Conservation (phyloP, 2,329 filamentous ascomycete species). For the Aspergillus flavus region DNA sequence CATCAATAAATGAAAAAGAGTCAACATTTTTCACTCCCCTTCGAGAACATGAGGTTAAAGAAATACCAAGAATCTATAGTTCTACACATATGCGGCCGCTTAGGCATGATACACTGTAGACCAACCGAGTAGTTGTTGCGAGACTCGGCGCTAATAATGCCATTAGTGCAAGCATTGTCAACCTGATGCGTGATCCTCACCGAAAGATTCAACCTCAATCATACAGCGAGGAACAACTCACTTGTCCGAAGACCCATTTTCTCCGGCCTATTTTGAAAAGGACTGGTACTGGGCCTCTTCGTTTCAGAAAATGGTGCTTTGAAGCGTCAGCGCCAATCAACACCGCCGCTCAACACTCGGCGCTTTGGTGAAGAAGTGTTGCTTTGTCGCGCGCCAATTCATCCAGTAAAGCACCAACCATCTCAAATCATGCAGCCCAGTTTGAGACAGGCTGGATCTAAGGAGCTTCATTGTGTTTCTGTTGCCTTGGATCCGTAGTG, state of each 20-base stretch:
- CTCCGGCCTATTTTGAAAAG: background rate
- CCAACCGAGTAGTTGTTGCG: no score
- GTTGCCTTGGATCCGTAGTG: background rate
- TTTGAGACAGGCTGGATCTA: background rate
- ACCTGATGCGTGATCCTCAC: no score
- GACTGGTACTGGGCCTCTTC: background rate
- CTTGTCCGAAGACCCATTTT: background rate
- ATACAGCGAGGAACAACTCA: background rate
- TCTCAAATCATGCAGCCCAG: background rate
- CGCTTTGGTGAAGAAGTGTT: background rate
- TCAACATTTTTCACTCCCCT: no score
- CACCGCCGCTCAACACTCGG: background rate
- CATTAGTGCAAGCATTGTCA: no score
- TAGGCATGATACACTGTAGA: no score
- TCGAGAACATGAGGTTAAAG: no score
- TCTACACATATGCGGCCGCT: no score
- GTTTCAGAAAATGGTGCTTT: constrained; percentile 13
- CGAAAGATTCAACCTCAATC: background rate
- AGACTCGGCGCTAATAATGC: no score
- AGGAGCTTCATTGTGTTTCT: background rate
- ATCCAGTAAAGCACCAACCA: constrained; percentile 15
- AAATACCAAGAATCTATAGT: background rate
- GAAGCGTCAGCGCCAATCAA: constrained; percentile 12
- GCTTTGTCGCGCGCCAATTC: constrained; percentile 23
- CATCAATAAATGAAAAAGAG: background rate